Evolutionary conservation across 345 rosid genomes (phyloP).

Genomic region (Hibiscus mutabilis): DNA sequence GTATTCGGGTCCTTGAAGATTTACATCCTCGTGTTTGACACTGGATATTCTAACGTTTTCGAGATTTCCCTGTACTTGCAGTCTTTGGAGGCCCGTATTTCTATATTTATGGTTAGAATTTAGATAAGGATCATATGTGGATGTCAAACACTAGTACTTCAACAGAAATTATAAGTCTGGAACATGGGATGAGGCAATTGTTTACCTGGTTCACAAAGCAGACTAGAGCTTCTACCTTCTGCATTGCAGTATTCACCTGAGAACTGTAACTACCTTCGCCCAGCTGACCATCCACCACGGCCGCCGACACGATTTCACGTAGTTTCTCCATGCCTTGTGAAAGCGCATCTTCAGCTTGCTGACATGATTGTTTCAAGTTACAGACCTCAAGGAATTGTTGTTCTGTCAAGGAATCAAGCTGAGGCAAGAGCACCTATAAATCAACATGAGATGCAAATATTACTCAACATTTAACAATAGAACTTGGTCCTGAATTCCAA

Average conservation of each 20-base stretch:
- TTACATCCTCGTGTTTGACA: neutral
- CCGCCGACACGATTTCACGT: constrained; percentile 58
- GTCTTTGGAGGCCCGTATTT: no score
- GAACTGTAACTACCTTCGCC: constrained; percentile 52
- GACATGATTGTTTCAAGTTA: constrained; percentile 59
- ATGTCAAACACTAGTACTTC: neutral
- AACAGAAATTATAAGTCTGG: neutral
- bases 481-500: neutral
- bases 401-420: constrained; percentile 63
- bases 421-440: constrained; percentile 60
- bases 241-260: constrained; percentile 55
- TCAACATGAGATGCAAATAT: neutral
- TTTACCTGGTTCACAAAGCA: constrained; percentile 77
- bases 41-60: no score
- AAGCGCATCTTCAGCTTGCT: constrained; percentile 96
- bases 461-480: neutral
- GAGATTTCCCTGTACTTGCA: no score
- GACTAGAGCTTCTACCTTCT: constrained; percentile 65
- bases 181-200: constrained; percentile 7
- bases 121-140: no score
- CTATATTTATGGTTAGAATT: no score
- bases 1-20: neutral
- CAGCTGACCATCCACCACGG: constrained; percentile 55
- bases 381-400: constrained; percentile 43
- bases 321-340: constrained; percentile 89